Evolutionary conservation across 2,329 filamentous ascomycete species (phyloP), one percentile per base, ranked within the genome.

Genomic region (Venturia aucupariae): DNA sequence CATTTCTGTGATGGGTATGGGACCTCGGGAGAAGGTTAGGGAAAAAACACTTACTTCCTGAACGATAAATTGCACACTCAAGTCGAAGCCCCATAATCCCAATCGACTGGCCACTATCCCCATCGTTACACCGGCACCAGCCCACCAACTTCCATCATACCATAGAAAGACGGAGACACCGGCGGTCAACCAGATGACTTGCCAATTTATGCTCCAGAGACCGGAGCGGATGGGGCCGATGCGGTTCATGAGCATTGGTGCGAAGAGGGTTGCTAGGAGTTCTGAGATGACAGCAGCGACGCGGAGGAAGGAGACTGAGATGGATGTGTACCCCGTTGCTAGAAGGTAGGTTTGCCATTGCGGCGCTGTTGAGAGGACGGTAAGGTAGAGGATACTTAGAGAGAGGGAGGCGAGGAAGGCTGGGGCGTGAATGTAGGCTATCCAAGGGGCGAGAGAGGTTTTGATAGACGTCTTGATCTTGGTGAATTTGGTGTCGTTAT

Each of bases 201-300:
- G 87, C 83, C 86, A 89, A 64, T 82, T 86, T 11, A 87, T 71
- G 67, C 84, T 85, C 89, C 89, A 92, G 3, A 91, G 78, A 0
- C 88, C 89, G 0, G 82, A 80, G n/a, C 89, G 78, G 8, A 90
- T 77, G 0, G 78, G 71, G 27, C 79, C 78, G 6, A 81, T 79
- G 3, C 70, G 72, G 2, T 68, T 69, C 78, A 85, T 86, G 17
- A 87, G 71, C 64, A 76, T 74, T 0, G 86, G 86, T 0, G 81
- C 84, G 0, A 81, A 71, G 79, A 83, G 86, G 0, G 86, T 89
- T 0, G 86, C 85, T 8, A 76, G 76, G 2, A 89, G 73, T 70
- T 89, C 86, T 61, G 85, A 79, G 2, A 79, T 64, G 0, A 82
- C 81, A 38, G 82, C 81, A 4, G 79, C 67, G 0, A 81, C 81